Evolutionary conservation across 345 rosid species (phyloP).

Genomic region (Hibiscus tridactylites): DNA sequence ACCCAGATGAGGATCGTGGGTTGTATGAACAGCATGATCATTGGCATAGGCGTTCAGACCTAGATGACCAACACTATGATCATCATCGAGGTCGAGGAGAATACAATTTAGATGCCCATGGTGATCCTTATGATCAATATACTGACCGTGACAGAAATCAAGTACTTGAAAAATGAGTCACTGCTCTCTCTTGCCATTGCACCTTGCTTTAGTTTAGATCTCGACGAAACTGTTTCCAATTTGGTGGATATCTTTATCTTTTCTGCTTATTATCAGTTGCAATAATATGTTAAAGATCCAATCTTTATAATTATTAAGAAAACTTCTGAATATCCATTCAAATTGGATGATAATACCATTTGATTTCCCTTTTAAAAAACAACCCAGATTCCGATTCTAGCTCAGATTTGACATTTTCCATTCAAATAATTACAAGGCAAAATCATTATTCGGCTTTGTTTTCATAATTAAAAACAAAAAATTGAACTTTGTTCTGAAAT

Average conservation of each 20-base stretch:
- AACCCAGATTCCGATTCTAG: neutral
- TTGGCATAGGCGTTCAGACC: conserved; percentile 39
- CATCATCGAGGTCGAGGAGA: too few relatives aligned
- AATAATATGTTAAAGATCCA: too few relatives aligned
- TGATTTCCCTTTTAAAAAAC: neutral
- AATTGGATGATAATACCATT: neutral
- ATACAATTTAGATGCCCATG: too few relatives aligned
- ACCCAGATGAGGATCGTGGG: conserved; percentile 43
- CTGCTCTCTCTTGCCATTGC: too few relatives aligned
- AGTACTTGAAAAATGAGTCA: too few relatives aligned
- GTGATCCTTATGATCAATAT: too few relatives aligned
- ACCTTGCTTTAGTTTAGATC: too few relatives aligned
- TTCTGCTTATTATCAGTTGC: too few relatives aligned
- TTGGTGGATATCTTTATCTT: neutral
- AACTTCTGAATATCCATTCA: neutral
- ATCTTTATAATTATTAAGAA: neutral
- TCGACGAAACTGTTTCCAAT: too few relatives aligned
- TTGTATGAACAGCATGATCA: conserved; percentile 49
- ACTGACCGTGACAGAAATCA: too few relatives aligned
- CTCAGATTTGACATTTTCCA: neutral
- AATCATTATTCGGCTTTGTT: neutral
- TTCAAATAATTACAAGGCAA: neutral
- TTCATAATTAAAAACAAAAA: neutral
- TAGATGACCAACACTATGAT: conserved; percentile 44
- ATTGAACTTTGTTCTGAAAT: neutral